phyloP scores from a whole-genome alignment of 352 stramenopile genomes.

The Globisporangium lucens region DNA sequence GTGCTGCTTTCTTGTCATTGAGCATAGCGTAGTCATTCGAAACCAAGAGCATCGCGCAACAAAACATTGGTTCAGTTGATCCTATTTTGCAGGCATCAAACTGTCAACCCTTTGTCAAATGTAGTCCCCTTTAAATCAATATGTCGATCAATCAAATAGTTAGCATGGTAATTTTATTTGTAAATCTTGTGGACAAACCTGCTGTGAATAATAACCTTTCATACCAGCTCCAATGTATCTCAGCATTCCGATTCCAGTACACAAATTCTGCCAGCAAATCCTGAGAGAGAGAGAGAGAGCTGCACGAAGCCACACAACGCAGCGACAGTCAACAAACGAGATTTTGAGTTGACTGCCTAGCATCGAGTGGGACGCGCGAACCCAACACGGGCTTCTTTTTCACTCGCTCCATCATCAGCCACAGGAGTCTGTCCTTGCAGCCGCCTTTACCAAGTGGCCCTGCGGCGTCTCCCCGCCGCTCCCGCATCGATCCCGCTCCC shows the following conservation, averaged over 20 bases:
- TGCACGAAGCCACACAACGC: constrained; percentile 1
- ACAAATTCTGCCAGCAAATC: background rate
- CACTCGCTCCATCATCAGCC: background rate
- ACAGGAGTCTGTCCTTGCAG: background rate
- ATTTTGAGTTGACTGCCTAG: background rate
- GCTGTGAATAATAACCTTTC: background rate
- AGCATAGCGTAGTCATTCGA: background rate
- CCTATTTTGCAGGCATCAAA: too few species aligned
- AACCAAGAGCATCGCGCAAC: background rate
- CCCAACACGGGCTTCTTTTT: background rate
- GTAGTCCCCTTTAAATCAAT: background rate
- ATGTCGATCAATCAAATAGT: background rate
- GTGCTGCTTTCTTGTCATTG: background rate
- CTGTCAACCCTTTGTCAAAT: background rate
- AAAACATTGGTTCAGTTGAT: background rate
- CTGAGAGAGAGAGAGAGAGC: background rate
- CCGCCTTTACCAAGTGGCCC: constrained; percentile 2
- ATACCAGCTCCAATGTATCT: background rate
- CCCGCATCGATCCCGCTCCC: background rate
- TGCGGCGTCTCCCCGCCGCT: background rate
- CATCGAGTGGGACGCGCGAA: constrained; percentile 6
- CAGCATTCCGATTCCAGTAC: background rate
- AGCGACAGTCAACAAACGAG: background rate
- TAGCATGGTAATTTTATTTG: too few species aligned
- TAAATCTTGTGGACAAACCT: background rate